These are phyloP conservation scores for Kodamaea hsintzibuensis DNA, from an alignment of 805 yeast genomes.

Conservation along the genomic window DNA sequence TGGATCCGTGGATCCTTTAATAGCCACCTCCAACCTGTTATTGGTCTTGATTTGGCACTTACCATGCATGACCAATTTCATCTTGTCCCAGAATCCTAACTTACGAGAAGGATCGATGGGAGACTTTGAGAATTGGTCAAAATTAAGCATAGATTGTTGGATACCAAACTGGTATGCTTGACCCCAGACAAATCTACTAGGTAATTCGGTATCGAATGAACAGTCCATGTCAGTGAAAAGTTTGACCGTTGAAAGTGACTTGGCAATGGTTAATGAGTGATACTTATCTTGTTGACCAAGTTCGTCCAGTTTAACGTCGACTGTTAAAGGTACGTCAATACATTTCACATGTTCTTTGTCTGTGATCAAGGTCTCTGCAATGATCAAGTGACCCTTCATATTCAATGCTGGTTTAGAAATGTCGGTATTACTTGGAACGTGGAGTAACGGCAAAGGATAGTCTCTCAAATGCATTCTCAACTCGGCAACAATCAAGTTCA, in stretches of 20 bases:
- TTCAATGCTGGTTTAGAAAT: constrained; percentile 19
- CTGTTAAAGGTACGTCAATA: constrained; percentile 59
- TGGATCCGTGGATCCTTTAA: constrained; percentile 81
- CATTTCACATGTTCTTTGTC: constrained; percentile 53
- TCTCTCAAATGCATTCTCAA: constrained; percentile 74
- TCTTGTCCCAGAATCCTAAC: constrained; percentile 92
- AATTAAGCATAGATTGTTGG: constrained; percentile 71
- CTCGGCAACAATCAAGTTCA: constrained; percentile 60
- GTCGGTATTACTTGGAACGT: constrained; percentile 54
- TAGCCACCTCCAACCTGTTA: constrained; percentile 53
- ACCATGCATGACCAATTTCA: constrained; percentile 77
- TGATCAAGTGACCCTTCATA: constrained; percentile 63
- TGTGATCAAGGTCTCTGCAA: constrained; percentile 62
- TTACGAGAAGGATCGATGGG: constrained; percentile 84
- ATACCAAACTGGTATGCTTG: constrained; percentile 81
- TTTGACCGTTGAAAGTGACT: constrained; percentile 76
- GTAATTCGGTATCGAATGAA: constrained; percentile 51
- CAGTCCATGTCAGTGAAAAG: constrained; percentile 62
- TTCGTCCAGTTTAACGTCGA: constrained; percentile 23
- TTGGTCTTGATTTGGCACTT: constrained; percentile 50
- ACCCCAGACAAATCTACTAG: constrained; percentile 81
- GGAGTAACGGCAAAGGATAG: constrained; percentile 80
- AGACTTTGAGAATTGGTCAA: constrained; percentile 86
- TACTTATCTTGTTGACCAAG: constrained; percentile 21
- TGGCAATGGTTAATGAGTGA: constrained; percentile 64